phyloP scores from a whole-genome alignment of 164 flowering plant species.

The Macadamia integrifolia region DNA sequence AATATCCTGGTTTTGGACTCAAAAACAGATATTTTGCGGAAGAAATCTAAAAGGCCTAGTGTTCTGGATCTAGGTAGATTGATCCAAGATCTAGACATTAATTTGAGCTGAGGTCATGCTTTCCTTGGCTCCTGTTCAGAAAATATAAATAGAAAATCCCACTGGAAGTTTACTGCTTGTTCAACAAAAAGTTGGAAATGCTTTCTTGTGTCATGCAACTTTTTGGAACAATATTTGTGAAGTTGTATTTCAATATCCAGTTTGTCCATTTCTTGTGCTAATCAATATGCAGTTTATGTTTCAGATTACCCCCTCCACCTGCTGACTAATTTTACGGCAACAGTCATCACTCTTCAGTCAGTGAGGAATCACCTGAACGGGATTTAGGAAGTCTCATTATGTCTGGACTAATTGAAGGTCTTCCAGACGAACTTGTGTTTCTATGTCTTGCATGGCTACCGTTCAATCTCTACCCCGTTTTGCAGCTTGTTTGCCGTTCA shows the following conservation, averaged over 20 bases:
- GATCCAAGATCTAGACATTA: background rate
- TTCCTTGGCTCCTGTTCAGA: background rate
- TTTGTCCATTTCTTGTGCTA: background rate
- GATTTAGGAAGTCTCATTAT: slow-evolving; percentile 26
- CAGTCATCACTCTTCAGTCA: background rate
- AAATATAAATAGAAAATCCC: too few relatives aligned
- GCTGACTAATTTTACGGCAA: background rate
- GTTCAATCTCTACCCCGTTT: slow-evolving; percentile 52
- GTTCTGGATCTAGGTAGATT: background rate
- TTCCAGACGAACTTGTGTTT: slow-evolving; percentile 86
- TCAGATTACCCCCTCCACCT: slow-evolving; percentile 3
- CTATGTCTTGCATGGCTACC: slow-evolving; percentile 92
- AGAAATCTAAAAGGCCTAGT: background rate
- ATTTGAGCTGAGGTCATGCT: background rate
- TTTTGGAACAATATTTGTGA: background rate
- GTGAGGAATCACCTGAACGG: slow-evolving; percentile 5
- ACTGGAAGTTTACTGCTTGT: too few relatives aligned
- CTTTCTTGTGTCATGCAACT: background rate
- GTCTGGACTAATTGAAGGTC: slow-evolving; percentile 91
- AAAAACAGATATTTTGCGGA: background rate
- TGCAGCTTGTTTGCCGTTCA: slow-evolving; percentile 81
- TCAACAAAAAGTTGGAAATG: too few relatives aligned
- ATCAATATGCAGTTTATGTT: background rate
- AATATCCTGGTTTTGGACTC: too few relatives aligned
- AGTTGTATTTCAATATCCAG: background rate